Evolutionary conservation across 306 rosid genomes (phyloP).

Genomic region (Fragaria nilgerrensis): DNA sequence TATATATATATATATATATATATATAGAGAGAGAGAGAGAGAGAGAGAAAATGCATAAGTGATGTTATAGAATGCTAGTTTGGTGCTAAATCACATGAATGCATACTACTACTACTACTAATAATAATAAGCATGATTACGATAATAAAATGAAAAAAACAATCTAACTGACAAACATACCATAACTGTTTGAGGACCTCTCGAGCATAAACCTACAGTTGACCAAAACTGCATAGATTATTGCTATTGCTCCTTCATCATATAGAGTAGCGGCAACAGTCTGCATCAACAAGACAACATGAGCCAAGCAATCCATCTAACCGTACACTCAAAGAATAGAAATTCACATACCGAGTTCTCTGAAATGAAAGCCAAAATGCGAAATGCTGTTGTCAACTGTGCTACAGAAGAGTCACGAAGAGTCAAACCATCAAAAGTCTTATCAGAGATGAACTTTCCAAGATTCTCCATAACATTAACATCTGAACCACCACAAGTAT

Average conservation of each 20-base stretch:
- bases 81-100: not conserved
- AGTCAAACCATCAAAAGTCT: conserved; percentile 85
- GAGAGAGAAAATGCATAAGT: not conserved
- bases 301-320: conserved; percentile 22
- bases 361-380: conserved; percentile 92
- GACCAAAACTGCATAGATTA: conserved; percentile 79
- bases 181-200: conserved; percentile 86
- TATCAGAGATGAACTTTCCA: conserved; percentile 78
- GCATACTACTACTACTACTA: too few species aligned
- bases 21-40: not conserved
- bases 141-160: not conserved
- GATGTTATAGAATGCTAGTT: not conserved
- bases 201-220: conserved; percentile 92
- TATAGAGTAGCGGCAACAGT: conserved; percentile 76
- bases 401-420: conserved; percentile 89
- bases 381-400: conserved; percentile 89
- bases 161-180: conserved; percentile 31
- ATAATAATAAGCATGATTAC: not conserved
- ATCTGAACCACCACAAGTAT: conserved; percentile 68
- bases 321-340: not conserved
- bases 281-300: conserved; percentile 46
- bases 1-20: too few species aligned
- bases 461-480: conserved; percentile 95
- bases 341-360: conserved; percentile 77
- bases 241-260: conserved; percentile 85